These are phyloP conservation scores for Eutypa lata DNA, from an alignment of 2,329 filamentous ascomycete genomes.

Conservation along the genomic window DNA sequence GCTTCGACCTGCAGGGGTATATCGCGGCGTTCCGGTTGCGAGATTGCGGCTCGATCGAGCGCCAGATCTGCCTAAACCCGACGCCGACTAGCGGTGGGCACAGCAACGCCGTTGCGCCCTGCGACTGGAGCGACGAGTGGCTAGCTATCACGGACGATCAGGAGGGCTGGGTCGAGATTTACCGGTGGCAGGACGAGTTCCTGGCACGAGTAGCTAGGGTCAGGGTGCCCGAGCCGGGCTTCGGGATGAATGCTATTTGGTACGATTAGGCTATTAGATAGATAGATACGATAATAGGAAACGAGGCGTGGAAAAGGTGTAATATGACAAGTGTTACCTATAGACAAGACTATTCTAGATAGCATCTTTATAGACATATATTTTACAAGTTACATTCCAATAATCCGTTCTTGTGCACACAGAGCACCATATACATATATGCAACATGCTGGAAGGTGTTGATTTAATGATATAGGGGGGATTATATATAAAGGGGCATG, in stretches of 20 bases:
- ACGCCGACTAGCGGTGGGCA: constrained; percentile 86
- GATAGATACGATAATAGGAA: too few species aligned
- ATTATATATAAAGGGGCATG: too few species aligned
- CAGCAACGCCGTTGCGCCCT: constrained; percentile 82
- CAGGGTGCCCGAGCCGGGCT: constrained; percentile 80
- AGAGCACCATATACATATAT: too few species aligned
- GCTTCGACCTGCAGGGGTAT: constrained; percentile 73
- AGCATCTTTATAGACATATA: too few species aligned
- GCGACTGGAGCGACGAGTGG: constrained; percentile 84
- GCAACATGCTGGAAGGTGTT: too few species aligned
- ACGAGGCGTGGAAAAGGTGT: too few species aligned
- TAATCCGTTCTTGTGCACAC: too few species aligned
- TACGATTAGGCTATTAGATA: constrained; percentile 57
- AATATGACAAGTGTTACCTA: too few species aligned
- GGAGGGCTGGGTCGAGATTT: constrained; percentile 83
- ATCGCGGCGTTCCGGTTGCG: constrained; percentile 75
- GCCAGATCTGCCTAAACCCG: constrained; percentile 76
- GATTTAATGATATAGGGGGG: too few species aligned
- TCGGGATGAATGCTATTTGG: constrained; percentile 97
- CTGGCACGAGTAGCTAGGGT: constrained; percentile 73
- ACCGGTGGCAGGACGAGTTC: constrained; percentile 81
- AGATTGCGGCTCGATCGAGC: constrained; percentile 67
- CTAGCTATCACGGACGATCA: constrained; percentile 87
- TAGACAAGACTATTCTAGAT: too few species aligned
- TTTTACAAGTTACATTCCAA: too few species aligned